phyloP scores from a whole-genome alignment of 2,329 filamentous ascomycete genomes.

The Alternaria sp. region DNA sequence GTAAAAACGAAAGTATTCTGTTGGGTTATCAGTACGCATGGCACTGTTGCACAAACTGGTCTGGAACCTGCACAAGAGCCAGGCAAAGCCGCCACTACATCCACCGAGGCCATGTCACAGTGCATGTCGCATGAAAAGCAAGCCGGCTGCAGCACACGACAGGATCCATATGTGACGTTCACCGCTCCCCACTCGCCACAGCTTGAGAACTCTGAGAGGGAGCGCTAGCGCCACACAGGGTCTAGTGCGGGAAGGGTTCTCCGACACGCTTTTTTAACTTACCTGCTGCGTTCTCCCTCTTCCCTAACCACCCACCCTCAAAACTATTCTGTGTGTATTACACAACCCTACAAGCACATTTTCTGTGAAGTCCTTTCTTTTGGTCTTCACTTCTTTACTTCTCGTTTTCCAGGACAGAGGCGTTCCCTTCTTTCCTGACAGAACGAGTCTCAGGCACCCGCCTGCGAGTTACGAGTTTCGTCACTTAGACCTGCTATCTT shows the following conservation, averaged over 20 bases:
- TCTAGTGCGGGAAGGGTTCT: constrained; percentile 30
- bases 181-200: constrained; percentile 39
- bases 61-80: constrained; percentile 1
- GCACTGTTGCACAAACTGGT: neutral
- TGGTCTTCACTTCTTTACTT: constrained; percentile 54
- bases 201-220: constrained; percentile 15
- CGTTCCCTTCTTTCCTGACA: constrained; percentile 49
- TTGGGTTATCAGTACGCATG: constrained; percentile 1
- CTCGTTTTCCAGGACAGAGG: constrained; percentile 51
- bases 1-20: constrained; percentile 4
- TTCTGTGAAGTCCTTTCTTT: constrained; percentile 52
- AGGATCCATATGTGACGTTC: constrained; percentile 27
- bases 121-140: constrained; percentile 19
- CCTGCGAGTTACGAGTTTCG: constrained; percentile 46
- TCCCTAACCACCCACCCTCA: constrained; percentile 40
- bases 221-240: constrained; percentile 7
- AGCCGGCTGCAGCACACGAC: constrained; percentile 12
- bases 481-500: constrained; percentile 38
- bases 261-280: constrained; percentile 36
- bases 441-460: constrained; percentile 54
- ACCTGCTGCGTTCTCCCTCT: constrained; percentile 28
- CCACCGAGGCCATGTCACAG: constrained; percentile 11
- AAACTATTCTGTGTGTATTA: constrained; percentile 44
- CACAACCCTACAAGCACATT: constrained; percentile 41
- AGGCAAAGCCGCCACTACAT: constrained; percentile 11